A percentile compares a stretch with the other conserved stretches of the same genome.
Conservation (phyloP, 2,329 filamentous ascomycete genomes). For the Xylaria sp. region DNA sequence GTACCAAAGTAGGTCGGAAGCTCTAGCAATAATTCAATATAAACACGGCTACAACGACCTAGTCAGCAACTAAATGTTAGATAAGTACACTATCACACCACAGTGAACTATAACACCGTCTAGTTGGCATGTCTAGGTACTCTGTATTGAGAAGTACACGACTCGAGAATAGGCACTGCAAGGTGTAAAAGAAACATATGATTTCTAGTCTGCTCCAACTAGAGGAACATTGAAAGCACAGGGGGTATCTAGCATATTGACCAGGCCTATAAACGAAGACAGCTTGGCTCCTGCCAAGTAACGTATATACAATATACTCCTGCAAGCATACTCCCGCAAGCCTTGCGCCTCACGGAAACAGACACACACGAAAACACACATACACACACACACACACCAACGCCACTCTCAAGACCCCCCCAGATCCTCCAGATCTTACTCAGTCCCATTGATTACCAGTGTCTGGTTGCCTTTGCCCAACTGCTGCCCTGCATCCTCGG, state of each 20-base stretch:
- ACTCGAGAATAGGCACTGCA: background rate
- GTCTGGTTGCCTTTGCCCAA: too few relatives aligned
- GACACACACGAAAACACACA: slow-evolving; percentile 7
- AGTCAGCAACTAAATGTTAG: too few relatives aligned
- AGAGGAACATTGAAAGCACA: background rate
- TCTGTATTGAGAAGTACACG: too few relatives aligned
- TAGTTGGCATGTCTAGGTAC: too few relatives aligned
- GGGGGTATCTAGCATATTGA: slow-evolving; percentile 32
- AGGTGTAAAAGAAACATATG: background rate
- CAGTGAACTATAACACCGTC: too few relatives aligned
- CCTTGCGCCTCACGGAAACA: slow-evolving; percentile 5
- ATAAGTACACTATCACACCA: too few relatives aligned
- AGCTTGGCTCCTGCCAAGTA: slow-evolving; percentile 1
- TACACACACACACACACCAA: background rate
- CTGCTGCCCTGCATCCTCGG: too few relatives aligned
- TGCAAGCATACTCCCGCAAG: background rate
- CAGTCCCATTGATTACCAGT: too few relatives aligned
- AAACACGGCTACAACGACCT: too few relatives aligned
- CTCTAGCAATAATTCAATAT: too few relatives aligned
- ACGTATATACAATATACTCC: slow-evolving; percentile 1
- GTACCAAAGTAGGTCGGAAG: too few relatives aligned
- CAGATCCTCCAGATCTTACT: too few relatives aligned
- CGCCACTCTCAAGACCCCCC: slow-evolving; percentile 6
- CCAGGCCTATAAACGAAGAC: slow-evolving; percentile 15
- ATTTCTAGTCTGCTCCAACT: background rate